Conservation (phyloP, 2,329 filamentous ascomycete species). For the Cladosporium sp. region DNA sequence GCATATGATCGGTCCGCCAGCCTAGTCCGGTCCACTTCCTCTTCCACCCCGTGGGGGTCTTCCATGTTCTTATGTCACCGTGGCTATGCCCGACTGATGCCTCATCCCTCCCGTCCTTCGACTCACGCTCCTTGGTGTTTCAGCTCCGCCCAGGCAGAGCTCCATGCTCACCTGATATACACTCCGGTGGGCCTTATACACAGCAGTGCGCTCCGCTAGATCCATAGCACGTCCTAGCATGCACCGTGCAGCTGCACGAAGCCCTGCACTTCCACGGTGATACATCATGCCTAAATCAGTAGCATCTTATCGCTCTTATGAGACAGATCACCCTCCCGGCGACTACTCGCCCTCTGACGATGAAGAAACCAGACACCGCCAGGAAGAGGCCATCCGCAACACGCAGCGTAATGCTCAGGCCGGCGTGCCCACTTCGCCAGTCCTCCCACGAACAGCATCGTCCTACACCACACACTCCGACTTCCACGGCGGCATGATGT, state of each 20-base stretch:
- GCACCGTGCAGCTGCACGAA: conserved; percentile 1
- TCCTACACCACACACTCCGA: conserved; percentile 5
- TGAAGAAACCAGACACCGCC: conserved; percentile 28
- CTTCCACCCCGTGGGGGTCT: conserved; percentile 3
- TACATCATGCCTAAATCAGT: conserved; percentile 32
- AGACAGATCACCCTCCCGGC: conserved; percentile 30
- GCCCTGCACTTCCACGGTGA: background rate
- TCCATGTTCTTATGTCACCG: background rate
- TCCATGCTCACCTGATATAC: conserved; percentile 2
- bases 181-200: conserved; percentile 4
- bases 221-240: conserved; percentile 8
- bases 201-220: background rate
- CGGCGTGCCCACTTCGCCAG: conserved; percentile 23
- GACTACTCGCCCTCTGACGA: conserved; percentile 31
- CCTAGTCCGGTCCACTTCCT: too few species aligned
- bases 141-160: conserved; percentile 6
- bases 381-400: conserved; percentile 29
- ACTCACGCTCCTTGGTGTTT: conserved; percentile 7
- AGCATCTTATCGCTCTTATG: conserved; percentile 29
- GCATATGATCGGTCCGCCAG: too few species aligned
- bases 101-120: conserved; percentile 4
- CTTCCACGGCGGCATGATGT: background rate
- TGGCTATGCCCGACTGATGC: conserved; percentile 4
- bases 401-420: conserved; percentile 30
- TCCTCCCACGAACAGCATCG: conserved; percentile 15